Conservation (phyloP, 1,284 basidiomycete genomes). For the Cryptococcus sp. region DNA sequence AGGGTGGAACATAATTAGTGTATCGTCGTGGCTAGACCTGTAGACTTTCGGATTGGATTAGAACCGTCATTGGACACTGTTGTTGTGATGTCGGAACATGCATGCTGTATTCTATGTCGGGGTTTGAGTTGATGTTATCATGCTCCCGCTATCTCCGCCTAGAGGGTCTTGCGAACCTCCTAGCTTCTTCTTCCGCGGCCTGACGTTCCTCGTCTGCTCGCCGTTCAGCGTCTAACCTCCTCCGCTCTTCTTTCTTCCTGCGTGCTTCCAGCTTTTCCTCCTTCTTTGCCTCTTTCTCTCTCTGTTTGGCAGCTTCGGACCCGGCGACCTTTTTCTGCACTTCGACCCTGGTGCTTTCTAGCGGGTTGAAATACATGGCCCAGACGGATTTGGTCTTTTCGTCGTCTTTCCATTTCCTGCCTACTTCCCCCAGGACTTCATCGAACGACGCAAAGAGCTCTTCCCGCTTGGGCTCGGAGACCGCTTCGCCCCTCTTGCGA, state of each 20-base stretch:
- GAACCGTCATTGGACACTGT: too few relatives aligned
- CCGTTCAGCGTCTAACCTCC: constrained; percentile 14
- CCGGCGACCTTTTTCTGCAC: constrained; percentile 70
- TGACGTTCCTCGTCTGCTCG: constrained; percentile 4
- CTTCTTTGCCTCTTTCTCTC: constrained; percentile 29
- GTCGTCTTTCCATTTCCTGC: constrained; percentile 83
- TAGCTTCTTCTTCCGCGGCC: background rate
- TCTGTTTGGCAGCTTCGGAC: constrained; percentile 66
- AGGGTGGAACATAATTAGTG: constrained; percentile 22
- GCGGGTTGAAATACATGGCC: constrained; percentile 77
- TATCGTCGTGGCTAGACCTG: background rate
- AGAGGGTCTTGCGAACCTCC: background rate
- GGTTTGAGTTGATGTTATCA: constrained; percentile 1
- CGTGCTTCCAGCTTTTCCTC: constrained; percentile 34
- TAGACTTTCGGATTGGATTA: too few relatives aligned
- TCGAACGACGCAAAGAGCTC: constrained; percentile 61
- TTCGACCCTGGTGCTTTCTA: constrained; percentile 79
- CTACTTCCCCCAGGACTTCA: constrained; percentile 74
- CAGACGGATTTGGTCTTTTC: constrained; percentile 66
- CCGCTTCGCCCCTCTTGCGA: constrained; percentile 17
- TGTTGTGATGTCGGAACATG: too few relatives aligned
- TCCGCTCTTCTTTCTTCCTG: constrained; percentile 23
- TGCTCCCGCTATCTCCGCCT: constrained; percentile 1
- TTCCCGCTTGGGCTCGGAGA: constrained; percentile 25
- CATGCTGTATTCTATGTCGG: background rate